phyloP scores from a whole-genome alignment of 805 yeast species.

The Pichia paraexigua region DNA sequence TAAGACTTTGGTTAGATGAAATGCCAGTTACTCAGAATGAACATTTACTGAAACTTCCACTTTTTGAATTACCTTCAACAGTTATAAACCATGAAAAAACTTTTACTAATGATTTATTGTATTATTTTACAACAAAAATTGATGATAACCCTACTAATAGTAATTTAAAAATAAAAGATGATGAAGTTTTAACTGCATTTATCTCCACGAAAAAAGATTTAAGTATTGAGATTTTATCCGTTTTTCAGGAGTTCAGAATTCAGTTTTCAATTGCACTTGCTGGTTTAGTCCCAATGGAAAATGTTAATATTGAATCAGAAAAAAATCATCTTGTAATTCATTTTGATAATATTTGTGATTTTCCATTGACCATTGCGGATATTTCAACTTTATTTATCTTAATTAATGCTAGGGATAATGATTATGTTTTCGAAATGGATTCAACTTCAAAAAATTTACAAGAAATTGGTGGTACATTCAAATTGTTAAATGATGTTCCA shows the following conservation, averaged over 20 bases:
- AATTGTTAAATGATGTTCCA: not conserved
- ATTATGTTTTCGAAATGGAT: not conserved
- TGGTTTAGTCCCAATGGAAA: not conserved
- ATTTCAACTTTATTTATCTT: not conserved
- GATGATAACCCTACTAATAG: not conserved
- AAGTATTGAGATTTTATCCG: not conserved
- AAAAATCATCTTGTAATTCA: not conserved
- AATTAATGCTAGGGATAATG: not conserved
- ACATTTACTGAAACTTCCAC: not conserved
- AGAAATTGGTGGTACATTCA: not conserved
- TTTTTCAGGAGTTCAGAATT: not conserved
- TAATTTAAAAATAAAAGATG: not conserved
- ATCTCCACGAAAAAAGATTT: not conserved
- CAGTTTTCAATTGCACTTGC: not conserved
- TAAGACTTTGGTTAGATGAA: constrained; percentile 19
- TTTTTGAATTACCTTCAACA: not conserved
- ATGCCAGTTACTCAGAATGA: constrained; percentile 1
- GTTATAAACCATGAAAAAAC: not conserved
- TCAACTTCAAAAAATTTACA: not conserved
- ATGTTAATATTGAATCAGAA: not conserved
- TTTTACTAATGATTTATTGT: not conserved
- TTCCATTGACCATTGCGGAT: not conserved
- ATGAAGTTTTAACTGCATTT: not conserved
- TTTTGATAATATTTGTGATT: not conserved
- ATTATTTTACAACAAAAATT: not conserved